Evolutionary conservation across 2,329 filamentous ascomycete genomes (phyloP).

Genomic region (Colletotrichum melonis): DNA sequence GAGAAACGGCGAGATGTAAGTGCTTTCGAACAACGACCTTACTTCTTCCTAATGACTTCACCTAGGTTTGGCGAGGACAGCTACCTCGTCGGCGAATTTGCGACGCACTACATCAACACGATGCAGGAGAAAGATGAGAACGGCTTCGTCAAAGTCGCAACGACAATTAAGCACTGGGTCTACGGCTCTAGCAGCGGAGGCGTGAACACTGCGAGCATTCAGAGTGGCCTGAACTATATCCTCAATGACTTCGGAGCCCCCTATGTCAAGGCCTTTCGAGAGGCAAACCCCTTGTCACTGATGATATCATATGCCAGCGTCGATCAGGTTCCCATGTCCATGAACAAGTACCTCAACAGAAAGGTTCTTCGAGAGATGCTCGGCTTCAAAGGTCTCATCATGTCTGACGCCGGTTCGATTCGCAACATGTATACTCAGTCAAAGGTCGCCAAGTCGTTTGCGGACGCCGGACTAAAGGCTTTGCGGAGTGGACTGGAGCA

Average conservation of each 20-base stretch:
- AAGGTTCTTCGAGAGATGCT: conserved; percentile 41
- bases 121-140: conserved; percentile 48
- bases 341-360: conserved; percentile 46
- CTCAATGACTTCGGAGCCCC: conserved; percentile 46
- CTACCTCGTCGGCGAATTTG: conserved; percentile 46
- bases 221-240: conserved; percentile 47
- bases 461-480: conserved; percentile 42
- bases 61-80: conserved; percentile 46
- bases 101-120: conserved; percentile 45
- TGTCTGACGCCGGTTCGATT: conserved; percentile 46
- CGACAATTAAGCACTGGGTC: conserved; percentile 50
- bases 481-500: conserved; percentile 43
- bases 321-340: conserved; percentile 45
- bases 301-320: conserved; percentile 48
- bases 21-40: no score
- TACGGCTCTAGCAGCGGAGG: conserved; percentile 47
- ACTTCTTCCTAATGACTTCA: background rate
- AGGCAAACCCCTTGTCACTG: conserved; percentile 42
- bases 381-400: conserved; percentile 47
- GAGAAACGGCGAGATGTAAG: conserved; percentile 39
- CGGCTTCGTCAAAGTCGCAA: conserved; percentile 47
- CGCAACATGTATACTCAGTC: conserved; percentile 42
- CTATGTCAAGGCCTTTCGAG: conserved; percentile 43
- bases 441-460: conserved; percentile 41
- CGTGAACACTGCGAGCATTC: conserved; percentile 47